phyloP scores from a whole-genome alignment of 2,329 filamentous ascomycete genomes.

The Pyrenophora seminiperda region DNA sequence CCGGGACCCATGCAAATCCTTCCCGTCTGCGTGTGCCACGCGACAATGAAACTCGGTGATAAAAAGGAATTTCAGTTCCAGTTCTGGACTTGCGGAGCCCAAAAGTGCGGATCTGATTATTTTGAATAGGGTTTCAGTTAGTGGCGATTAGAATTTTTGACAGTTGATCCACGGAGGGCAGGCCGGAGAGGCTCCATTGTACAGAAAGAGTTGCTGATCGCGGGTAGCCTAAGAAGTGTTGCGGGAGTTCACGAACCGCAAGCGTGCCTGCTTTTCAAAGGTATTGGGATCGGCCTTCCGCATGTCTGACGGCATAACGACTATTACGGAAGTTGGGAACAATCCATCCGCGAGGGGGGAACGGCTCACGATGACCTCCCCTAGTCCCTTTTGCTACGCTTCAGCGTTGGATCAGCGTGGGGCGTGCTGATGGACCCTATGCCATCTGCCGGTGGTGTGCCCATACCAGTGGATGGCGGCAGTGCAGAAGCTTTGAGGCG shows the following conservation, averaged over 20 bases:
- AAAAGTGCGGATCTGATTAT: not conserved
- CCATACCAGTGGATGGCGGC: slow-evolving; percentile 2
- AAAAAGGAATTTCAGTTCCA: not conserved
- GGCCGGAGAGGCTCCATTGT: not conserved
- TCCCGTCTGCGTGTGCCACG: slow-evolving; percentile 16
- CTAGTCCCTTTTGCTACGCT: not conserved
- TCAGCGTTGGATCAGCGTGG: slow-evolving; percentile 8
- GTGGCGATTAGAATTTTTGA: slow-evolving; percentile 1
- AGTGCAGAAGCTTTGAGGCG: slow-evolving; percentile 8
- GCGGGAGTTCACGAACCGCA: slow-evolving; percentile 3
- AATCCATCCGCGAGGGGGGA: not conserved
- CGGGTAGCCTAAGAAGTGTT: not conserved
- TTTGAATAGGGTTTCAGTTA: no score
- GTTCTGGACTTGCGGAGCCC: not conserved
- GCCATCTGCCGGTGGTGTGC: slow-evolving; percentile 5
- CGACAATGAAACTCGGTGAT: slow-evolving; percentile 5
- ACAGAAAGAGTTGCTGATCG: not conserved
- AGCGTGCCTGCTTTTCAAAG: not conserved
- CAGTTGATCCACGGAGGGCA: not conserved
- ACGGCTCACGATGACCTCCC: not conserved
- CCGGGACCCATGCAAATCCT: slow-evolving; percentile 10
- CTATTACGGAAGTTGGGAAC: not conserved
- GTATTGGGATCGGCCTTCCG: not conserved
- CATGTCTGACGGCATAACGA: not conserved
- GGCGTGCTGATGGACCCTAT: slow-evolving; percentile 2